Evolutionary conservation across 2,329 filamentous ascomycete species (phyloP), one percentile per base, ranked within the genome.

Genomic region (Venturia aucupariae): DNA sequence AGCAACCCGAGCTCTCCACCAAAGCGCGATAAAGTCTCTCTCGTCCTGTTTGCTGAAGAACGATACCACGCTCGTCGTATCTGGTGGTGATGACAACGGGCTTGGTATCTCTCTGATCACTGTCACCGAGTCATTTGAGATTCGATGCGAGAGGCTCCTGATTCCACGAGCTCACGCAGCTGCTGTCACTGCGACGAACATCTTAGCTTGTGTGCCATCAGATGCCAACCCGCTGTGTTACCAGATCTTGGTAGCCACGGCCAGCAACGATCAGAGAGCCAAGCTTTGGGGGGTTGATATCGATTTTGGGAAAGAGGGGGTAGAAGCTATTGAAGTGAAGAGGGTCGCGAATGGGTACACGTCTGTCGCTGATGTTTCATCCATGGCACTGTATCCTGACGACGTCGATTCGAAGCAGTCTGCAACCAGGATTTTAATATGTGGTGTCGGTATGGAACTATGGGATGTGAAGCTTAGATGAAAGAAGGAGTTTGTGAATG

Each of bases 1-100:
- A n/a, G n/a, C 46, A 48, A 66, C 35, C 8, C 41, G 11, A 13
- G 67, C 61, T 71, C 76, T 60, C 73, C 94, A 97, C 71, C 91
- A 96, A 70, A 96, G 84, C 74, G 86, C 87, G 61, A 84, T 97
- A 72, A 95, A 96, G 73, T 71, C 74, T 0, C 72, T 82, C 65
- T 72, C 76, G 3, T 62, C 75, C 4, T 65, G 73, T 1, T 57
- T 70, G 35, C 62, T 79, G 17, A 68, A 70, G 22, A 67, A 72
- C 38, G 69, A 68, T n/a, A 68, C 75, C 62, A 69, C 77, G 68
- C 68, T 89, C 0, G 71, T 96, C 22, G 74, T 90, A 4, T 92
- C 90, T 0, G 91, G 90, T 32, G 92, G 94, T 27, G 94, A 99
- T 70, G 94, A 97, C 74, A 94, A 94, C 67, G 88, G 88, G 3